Conservation (phyloP, 2,329 filamentous ascomycete genomes). For the Penicillium sp. region DNA sequence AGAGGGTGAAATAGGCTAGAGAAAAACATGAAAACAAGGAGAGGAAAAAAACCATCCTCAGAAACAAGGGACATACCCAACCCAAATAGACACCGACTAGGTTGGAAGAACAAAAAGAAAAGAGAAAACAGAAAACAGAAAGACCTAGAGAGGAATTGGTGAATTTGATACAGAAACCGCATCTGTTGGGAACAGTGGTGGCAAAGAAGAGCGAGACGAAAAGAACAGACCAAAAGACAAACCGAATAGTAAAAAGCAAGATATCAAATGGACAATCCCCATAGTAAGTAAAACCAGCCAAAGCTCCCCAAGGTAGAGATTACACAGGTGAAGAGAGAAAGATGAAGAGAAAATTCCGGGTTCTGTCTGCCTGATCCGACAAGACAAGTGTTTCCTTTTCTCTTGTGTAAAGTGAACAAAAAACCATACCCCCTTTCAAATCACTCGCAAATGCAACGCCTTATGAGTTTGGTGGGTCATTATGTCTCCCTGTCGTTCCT, state of each 20-base stretch:
- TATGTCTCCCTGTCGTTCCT: slow-evolving; percentile 12
- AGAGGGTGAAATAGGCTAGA: slow-evolving; percentile 21
- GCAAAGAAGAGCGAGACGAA: slow-evolving; percentile 23
- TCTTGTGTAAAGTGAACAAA: slow-evolving; percentile 12
- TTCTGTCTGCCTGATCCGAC: slow-evolving; percentile 14
- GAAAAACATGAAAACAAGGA: slow-evolving; percentile 20
- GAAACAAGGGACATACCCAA: slow-evolving; percentile 20
- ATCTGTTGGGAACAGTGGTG: slow-evolving; percentile 27
- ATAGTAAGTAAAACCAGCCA: slow-evolving; percentile 32
- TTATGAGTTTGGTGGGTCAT: slow-evolving; percentile 29
- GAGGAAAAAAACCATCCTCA: slow-evolving; percentile 20
- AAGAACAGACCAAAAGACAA: slow-evolving; percentile 13
- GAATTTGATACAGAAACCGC: slow-evolving; percentile 35
- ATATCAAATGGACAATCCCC: slow-evolving; percentile 20
- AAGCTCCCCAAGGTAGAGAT: slow-evolving; percentile 41
- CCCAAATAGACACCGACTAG: slow-evolving; percentile 25
- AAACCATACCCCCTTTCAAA: slow-evolving; percentile 18
- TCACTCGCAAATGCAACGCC: slow-evolving; percentile 30
- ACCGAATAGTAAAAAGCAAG: background rate
- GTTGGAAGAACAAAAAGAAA: slow-evolving; percentile 18
- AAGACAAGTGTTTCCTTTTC: slow-evolving; percentile 11
- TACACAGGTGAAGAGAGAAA: slow-evolving; percentile 38
- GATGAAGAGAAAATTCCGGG: slow-evolving; percentile 25
- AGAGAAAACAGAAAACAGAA: slow-evolving; percentile 16
- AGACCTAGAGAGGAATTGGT: slow-evolving; percentile 29